These are phyloP conservation scores for Exophiala sideris DNA, from an alignment of 2,329 filamentous ascomycete genomes.

Conservation along the genomic window DNA sequence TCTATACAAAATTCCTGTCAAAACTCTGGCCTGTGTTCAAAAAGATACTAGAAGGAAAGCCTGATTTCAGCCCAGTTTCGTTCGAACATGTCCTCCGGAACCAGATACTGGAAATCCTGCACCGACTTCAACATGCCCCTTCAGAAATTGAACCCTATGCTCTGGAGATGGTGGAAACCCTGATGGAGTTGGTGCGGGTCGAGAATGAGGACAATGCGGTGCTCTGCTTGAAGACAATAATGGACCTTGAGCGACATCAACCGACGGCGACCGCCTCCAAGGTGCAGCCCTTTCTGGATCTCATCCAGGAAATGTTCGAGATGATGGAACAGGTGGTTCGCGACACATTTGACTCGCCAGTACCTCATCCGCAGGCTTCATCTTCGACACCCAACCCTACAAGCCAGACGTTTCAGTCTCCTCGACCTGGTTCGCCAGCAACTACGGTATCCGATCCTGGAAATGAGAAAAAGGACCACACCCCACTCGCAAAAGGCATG, in stretches of 20 bases:
- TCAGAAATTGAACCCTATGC: slow-evolving; percentile 86
- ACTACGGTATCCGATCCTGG: slow-evolving; percentile 73
- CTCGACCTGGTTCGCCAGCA: slow-evolving; percentile 83
- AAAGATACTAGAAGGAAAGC: slow-evolving; percentile 76
- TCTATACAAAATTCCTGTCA: slow-evolving; percentile 77
- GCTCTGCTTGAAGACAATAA: slow-evolving; percentile 96
- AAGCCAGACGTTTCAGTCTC: slow-evolving; percentile 73
- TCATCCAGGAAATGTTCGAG: slow-evolving; percentile 95
- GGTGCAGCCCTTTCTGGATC: slow-evolving; percentile 82
- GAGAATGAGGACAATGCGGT: slow-evolving; percentile 99
- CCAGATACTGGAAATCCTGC: slow-evolving; percentile 89
- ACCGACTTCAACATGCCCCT: slow-evolving; percentile 74
- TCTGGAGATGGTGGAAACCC: slow-evolving; percentile 79
- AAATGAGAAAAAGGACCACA: slow-evolving; percentile 75
- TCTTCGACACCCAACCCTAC: slow-evolving; percentile 52
- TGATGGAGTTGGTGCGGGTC: slow-evolving; percentile 81
- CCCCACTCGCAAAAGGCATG: slow-evolving; percentile 86
- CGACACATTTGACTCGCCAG: slow-evolving; percentile 84
- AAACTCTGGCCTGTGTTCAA: slow-evolving; percentile 88
- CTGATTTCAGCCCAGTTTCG: slow-evolving; percentile 86
- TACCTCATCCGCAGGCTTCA: slow-evolving; percentile 33
- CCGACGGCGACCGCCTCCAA: slow-evolving; percentile 74
- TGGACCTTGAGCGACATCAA: slow-evolving; percentile 93
- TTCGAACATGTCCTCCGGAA: slow-evolving; percentile 92
- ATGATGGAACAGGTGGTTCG: slow-evolving; percentile 92